Evolutionary conservation across 2,329 filamentous ascomycete genomes (phyloP), one percentile per base, ranked within the genome.

Genomic region (Pseudocercospora fijiensis): DNA sequence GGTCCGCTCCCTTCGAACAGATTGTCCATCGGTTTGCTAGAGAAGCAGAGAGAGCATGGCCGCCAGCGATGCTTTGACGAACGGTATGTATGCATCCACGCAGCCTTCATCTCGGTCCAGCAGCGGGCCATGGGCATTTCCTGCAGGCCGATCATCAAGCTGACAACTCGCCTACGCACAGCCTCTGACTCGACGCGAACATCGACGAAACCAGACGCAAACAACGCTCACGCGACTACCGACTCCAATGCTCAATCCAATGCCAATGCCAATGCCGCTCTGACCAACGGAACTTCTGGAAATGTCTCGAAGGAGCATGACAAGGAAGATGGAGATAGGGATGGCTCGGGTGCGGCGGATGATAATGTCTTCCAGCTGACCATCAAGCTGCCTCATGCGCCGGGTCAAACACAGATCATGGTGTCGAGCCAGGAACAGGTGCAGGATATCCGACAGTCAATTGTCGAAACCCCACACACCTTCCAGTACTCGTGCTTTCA

Each of bases 401-500:
- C 90, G 11, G 85, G 87, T 72, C 88, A 91, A 78, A 90, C 96
- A 73, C 87, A 93, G 76, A 88, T 97, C 71, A 93, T 92, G 86
- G 92, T 96, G 78, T 79, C 85, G 81, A 70, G 89, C 69, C 90
- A 96, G 83, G 96, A 99, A 80, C 94, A 97, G 78, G 89, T 98
- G 66, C 95, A 98, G 79, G 95, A 99, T 82, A 88, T 99, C 72
- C 91, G 95, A 70, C 95, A 98, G 80, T 94, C 93, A 67, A 90
- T 99, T 76, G 92, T 97, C 80, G 95, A 99, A 79, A 85, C 92
- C 57, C 95, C 95, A 4, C 85, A 89, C 65, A 96, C 94, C 58
- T 95, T 97, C 81, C 92, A 96, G 79, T 97, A 97, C 82, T 96
- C 95, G 59, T 99, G 95, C 83, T 99, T 99, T 82, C 95, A 99